Percentiles rank a stretch among this genome's conserved stretches.
Evolutionary conservation across 1,139 yeast genomes (phyloP).

Genomic region (Pichia sp.): DNA sequence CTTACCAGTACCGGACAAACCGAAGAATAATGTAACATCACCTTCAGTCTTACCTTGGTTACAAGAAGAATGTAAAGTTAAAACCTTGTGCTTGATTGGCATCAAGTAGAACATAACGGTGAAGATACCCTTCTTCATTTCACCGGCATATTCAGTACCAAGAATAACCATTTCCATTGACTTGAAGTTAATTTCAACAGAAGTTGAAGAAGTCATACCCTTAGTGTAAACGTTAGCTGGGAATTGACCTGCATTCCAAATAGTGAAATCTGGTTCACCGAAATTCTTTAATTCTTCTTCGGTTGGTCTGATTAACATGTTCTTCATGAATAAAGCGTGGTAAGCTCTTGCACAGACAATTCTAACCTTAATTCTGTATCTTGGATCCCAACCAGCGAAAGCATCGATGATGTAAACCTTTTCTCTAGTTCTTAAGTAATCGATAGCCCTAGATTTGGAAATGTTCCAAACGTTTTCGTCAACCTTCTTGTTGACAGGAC

Average conservation of each 20-base stretch:
- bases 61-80: slow-evolving; percentile 94
- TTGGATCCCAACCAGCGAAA: slow-evolving; percentile 99
- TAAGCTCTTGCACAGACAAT: slow-evolving; percentile 98
- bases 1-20: slow-evolving; percentile 98
- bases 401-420: slow-evolving; percentile 96
- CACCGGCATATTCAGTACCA: slow-evolving; percentile 99
- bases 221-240: slow-evolving; percentile 96
- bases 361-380: slow-evolving; percentile 95
- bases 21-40: slow-evolving; percentile 93
- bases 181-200: slow-evolving; percentile 95
- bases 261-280: slow-evolving; percentile 98
- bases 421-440: slow-evolving; percentile 94
- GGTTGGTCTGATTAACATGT: slow-evolving; percentile 96
- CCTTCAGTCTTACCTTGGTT: slow-evolving; percentile 75
- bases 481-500: slow-evolving; percentile 96
- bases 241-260: slow-evolving; percentile 99
- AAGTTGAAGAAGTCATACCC: slow-evolving; percentile 97
- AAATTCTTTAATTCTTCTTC: slow-evolving; percentile 83
- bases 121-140: slow-evolving; percentile 99
- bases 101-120: slow-evolving; percentile 98
- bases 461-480: slow-evolving; percentile 95
- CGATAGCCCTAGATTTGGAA: slow-evolving; percentile 95
- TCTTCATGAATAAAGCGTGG: slow-evolving; percentile 97
- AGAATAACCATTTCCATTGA: slow-evolving; percentile 98
- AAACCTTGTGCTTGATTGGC: slow-evolving; percentile 91